Base-by-base conservation (phyloP, 768 basidiomycete genomes). In the Imleria badia region DNA sequence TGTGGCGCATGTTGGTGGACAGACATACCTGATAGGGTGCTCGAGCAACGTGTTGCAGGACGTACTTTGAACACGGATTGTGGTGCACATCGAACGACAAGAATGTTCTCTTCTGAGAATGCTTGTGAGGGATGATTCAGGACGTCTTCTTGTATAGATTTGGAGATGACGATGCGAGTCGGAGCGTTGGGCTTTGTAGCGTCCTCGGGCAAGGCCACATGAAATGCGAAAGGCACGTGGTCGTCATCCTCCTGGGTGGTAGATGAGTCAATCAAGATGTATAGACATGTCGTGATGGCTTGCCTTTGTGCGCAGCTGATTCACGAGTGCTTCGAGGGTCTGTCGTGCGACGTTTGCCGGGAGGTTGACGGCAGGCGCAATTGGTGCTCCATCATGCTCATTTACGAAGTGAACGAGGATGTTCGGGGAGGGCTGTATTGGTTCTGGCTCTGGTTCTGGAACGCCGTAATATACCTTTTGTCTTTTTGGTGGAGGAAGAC, bases 51-150 rank as follows among this genome's bases (percentile, higher is more conserved):
- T 30, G 94, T 94, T 12, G 97, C 94, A 22, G 93, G 92, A 60
- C 95, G 79, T 26, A 99, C 95, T 54, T 86, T 84, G 73, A 97
- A 99, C 5, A 98, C 89, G 42, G 94, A 92, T 70, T 99, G 95
- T 10, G 96, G 96, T 26, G 95, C 86, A 71, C 96, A 98, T 61
- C 87, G 83, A 23, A 98, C 81, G 47, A 90, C 78, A 52, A 98
- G 84, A 11, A 94, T 80, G 65, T 92, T 94, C 80, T 99, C 96
- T 10, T 83, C 78, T 0, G 90, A 87, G 60, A 92, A 90, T 0
- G 81, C 77, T 23, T 82, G 78, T 2, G 88, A 87, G 1, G 86
- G 79, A 64, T 87, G 89, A 8, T 78, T 74, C 10, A 98, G 76
- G 10, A 97, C 81, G 64, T 98, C 94, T 3, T 80, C 74, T 61